Base-by-base conservation (phyloP, 2,329 filamentous ascomycete genomes). In the Fusarium globosum region DNA sequence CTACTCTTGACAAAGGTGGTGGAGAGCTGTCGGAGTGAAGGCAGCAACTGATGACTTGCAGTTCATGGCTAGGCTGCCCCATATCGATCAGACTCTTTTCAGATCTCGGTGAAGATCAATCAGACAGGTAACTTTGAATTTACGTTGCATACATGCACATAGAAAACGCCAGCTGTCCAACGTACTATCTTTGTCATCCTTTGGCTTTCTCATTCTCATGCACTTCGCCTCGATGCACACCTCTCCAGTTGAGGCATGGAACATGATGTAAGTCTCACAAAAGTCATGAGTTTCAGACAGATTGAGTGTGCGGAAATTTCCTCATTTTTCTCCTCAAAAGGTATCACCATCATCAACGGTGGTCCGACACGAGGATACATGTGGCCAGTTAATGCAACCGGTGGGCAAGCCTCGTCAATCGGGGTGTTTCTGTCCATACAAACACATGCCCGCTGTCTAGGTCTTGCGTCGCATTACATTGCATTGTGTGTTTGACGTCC, bases 151-250 rank as follows among this genome's bases (percentile, higher is more conserved):
- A 52, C 61, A 60, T 69, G 42, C 36, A 43, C 30, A 65, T 56
- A 55, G 69, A 64, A 73, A 72, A 69, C 59, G 69, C 66, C 75
- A 77, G 75, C 48, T 77, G 70, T 78, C 59, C 61, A 46, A 59
- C 59, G 52, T 70, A 64, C 65, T 73, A 71, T 69, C 63, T 72
- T 60, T 57, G 55, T 63, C 62, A 52, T 69, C 43, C 71, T 67
- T 68, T 72, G 61, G 56, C 57, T 60, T 52, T 55, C 49, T 58
- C 53, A 46, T 51, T 51, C 15, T 57, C 52, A 46, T 59, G 55
- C 61, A 59, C 62, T 62, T 66, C 68, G 68, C 68, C 71, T 61
- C 28, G 49, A 71, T 63, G 61, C 68, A 72, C 53, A 61, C 51
- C 23, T 58, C 62, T 67, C 65, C 30, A 48, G 56, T 49, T 74